Evolutionary conservation across 192 early-diverging fungal species (phyloP).

Genomic region (Backusella westeae): DNA sequence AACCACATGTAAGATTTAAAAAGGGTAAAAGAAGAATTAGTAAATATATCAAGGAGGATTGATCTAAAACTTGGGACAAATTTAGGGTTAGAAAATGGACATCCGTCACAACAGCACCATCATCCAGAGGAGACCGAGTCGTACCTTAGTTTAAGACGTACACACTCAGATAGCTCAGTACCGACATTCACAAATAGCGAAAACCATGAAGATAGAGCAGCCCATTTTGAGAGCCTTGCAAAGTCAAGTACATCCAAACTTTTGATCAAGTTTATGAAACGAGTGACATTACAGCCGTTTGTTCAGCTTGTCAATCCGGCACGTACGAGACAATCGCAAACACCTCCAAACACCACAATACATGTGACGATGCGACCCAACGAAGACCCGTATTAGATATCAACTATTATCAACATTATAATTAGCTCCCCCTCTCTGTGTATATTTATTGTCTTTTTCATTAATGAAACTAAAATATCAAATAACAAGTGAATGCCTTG

Average conservation of each 20-base stretch:
- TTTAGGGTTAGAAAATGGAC: background rate
- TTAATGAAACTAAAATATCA: background rate
- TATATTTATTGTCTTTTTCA: background rate
- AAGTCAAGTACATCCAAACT: background rate
- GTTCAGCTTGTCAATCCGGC: background rate
- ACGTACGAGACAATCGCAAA: background rate
- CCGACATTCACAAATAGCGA: background rate
- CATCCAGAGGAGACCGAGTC: background rate
- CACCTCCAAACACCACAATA: background rate
- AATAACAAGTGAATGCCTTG: no score
- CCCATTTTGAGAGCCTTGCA: background rate
- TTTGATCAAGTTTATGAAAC: background rate
- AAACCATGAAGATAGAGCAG: background rate
- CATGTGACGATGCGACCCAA: background rate
- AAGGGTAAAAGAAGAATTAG: background rate
- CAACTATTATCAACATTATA: background rate
- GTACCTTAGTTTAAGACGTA: background rate
- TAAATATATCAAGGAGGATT: background rate
- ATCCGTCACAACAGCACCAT: background rate
- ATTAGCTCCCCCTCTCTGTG: background rate
- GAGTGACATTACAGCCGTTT: background rate
- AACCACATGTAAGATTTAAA: constrained; percentile 1
- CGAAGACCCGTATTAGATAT: no score
- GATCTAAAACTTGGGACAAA: background rate
- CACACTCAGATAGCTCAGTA: background rate